phyloP scores from a whole-genome alignment of 352 stramenopile genomes.

The Phytophthora lateralis region DNA sequence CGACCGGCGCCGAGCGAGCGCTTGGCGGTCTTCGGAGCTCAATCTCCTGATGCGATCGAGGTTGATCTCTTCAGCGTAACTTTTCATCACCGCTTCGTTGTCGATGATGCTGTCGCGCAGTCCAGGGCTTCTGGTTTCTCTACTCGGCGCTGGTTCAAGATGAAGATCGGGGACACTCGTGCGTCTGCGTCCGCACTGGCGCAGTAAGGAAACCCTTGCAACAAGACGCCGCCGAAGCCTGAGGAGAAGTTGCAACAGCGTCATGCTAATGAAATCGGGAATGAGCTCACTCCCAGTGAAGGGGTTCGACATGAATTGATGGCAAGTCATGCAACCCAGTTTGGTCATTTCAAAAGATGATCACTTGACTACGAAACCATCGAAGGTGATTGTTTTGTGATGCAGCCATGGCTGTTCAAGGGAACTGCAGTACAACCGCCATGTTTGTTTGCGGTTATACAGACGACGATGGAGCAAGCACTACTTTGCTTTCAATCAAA shows the following conservation, averaged over 20 bases:
- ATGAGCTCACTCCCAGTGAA: not conserved
- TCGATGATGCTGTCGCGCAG: slow-evolving; percentile 24
- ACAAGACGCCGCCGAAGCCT: slow-evolving; percentile 14
- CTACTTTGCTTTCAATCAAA: not conserved
- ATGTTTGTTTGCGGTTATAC: no score
- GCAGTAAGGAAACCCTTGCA: slow-evolving; percentile 4
- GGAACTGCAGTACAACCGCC: no score
- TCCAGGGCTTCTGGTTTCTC: not conserved
- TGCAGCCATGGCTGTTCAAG: no score
- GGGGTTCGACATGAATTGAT: slow-evolving; percentile 8
- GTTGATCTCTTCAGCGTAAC: slow-evolving; percentile 35
- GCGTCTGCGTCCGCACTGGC: slow-evolving; percentile 13
- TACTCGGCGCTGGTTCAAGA: slow-evolving; percentile 3
- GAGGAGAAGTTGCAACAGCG: slow-evolving; percentile 16
- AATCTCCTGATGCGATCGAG: slow-evolving; percentile 35
- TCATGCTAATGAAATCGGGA: not conserved
- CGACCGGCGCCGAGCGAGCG: slow-evolving; percentile 10
- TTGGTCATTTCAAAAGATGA: not conserved
- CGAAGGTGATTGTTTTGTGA: no score
- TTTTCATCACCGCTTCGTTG: slow-evolving; percentile 41
- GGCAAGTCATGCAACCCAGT: not conserved
- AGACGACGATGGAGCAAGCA: no score
- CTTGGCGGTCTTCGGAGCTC: slow-evolving; percentile 33
- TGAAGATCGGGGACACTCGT: slow-evolving; percentile 11
- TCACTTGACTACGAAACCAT: not conserved